Percentiles rank a stretch among this genome's conserved stretches.
These are phyloP conservation scores for Pulveroboletus sp. DNA, from an alignment of 768 basidiomycete genomes.

Conservation along the genomic window DNA sequence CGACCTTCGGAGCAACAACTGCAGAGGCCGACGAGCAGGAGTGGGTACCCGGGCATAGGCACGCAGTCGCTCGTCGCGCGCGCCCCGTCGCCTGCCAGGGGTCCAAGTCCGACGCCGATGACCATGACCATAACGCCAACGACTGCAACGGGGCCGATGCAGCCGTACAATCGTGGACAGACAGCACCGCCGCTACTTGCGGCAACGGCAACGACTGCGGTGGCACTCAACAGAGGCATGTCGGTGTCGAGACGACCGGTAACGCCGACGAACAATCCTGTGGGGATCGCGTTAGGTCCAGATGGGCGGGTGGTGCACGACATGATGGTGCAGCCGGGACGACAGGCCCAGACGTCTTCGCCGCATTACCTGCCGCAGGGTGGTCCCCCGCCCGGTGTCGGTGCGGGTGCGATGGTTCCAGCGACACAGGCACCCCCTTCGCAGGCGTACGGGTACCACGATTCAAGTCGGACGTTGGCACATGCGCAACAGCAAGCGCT, in stretches of 20 bases:
- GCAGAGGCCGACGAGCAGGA: conserved; percentile 51
- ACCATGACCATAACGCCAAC: too few relatives aligned
- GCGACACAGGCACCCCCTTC: too few relatives aligned
- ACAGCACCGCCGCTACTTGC: too few relatives aligned
- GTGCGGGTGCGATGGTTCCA: too few relatives aligned
- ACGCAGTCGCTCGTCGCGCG: conserved; percentile 64
- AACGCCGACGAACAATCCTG: conserved; percentile 74
- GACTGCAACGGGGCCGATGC: too few relatives aligned
- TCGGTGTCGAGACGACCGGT: conserved; percentile 43
- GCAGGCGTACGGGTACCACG: conserved; percentile 23
- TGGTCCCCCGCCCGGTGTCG: not conserved
- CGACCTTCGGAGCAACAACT: conserved; percentile 35
- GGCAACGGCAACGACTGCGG: too few relatives aligned
- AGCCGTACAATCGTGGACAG: conserved; percentile 16
- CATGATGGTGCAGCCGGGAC: conserved; percentile 49
- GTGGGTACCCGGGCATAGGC: conserved; percentile 80
- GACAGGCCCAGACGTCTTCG: conserved; percentile 1
- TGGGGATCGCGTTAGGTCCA: conserved; percentile 80
- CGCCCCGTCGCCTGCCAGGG: conserved; percentile 52
- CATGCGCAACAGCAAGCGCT: conserved; percentile 36
- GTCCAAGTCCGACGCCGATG: conserved; percentile 17
- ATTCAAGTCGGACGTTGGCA: conserved; percentile 27
- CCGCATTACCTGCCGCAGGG: conserved; percentile 11
- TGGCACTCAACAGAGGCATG: conserved; percentile 9
- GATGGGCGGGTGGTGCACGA: conserved; percentile 79